Evolutionary conservation across 2,329 filamentous ascomycete genomes (phyloP), one percentile per base, ranked within the genome.

Genomic region (Gaeumannomyces tritici): DNA sequence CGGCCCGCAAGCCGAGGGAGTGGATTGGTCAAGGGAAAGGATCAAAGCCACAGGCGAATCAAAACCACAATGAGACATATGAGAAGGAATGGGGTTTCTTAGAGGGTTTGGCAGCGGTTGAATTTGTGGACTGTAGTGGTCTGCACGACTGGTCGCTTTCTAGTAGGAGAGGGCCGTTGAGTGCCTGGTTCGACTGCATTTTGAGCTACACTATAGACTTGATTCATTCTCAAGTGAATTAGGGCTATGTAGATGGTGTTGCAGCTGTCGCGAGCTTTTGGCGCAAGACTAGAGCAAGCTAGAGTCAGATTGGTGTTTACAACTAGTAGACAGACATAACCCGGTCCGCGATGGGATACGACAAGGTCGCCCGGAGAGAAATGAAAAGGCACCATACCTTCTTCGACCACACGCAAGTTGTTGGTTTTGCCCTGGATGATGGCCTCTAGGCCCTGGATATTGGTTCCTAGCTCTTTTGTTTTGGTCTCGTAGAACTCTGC

Each of bases 351-450:
- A 56, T 35, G 15, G 35, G 13, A 18, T 12, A 42, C 18, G 15
- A 5, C 15, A 42, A 42, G 13, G 35, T 6, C 15, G 35, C 4
- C 33, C 15, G 15, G 35, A 51, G 61, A 55, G 68, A 35, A 26
- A 4, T 6, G 57, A 12, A 28, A 13, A 60, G 28, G 18, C 63
- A 6, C 27, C 42, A 29, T 77, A 88, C 90, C 90, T 78, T 98
- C 93, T 78, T 99, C 95, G 27, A 98, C 88, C 51, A 95, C 81
- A 63, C 90, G 85, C 65, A 96, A 77, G 72, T 95, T 97, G 67
- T 88, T 86, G 62, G 89, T 91, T 80, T 99, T 99, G 64, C 77
- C 77, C 68, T 85, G 80, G 4, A 86, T 77, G 60, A 86, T 84
- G 15, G 72, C 70, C 69, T 86, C 83, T 0, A 86, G 76, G 42